These are phyloP conservation scores for Kluyveromyces dobzhanskii DNA, from an alignment of 805 yeast genomes.

Conservation along the genomic window DNA sequence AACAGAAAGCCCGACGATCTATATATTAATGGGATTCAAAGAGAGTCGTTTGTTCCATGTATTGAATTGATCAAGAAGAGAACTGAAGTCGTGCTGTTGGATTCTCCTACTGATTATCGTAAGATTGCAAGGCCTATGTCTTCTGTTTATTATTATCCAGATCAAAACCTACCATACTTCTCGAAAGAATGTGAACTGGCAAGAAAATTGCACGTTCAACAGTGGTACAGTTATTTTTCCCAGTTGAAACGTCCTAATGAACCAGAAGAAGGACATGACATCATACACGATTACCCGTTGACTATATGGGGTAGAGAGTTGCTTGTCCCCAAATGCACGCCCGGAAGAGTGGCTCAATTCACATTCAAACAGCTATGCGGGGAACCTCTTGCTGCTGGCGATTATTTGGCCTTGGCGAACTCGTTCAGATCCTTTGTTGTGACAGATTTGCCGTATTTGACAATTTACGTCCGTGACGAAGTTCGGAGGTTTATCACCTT, in stretches of 20 bases:
- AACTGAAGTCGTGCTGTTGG: conserved; percentile 68
- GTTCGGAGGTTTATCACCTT: conserved; percentile 91
- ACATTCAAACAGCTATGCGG: conserved; percentile 85
- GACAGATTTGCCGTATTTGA: conserved; percentile 85
- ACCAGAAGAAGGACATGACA: conserved; percentile 19
- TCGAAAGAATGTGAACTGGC: conserved; percentile 42
- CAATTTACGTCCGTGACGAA: conserved; percentile 69
- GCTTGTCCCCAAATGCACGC: conserved; percentile 64
- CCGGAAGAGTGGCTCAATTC: conserved; percentile 81
- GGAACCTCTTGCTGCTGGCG: conserved; percentile 84
- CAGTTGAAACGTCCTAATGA: conserved; percentile 38
- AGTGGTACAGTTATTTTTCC: conserved; percentile 76
- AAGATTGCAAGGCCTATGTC: conserved; percentile 78
- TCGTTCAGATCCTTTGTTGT: conserved; percentile 72
- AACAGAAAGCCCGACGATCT: conserved; percentile 92
- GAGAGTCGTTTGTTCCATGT: conserved; percentile 88
- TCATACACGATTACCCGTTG: conserved; percentile 25
- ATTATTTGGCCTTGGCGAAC: conserved; percentile 75
- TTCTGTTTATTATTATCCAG: conserved; percentile 69
- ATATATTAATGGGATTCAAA: conserved; percentile 88
- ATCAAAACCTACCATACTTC: conserved; percentile 47
- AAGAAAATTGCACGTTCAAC: conserved; percentile 53
- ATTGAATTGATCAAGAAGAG: conserved; percentile 67
- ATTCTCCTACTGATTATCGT: conserved; percentile 92
- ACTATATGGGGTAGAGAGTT: conserved; percentile 87